Percentiles rank a stretch among this genome's conserved stretches.
These are phyloP conservation scores for Globisporangium mamillatum DNA, from an alignment of 352 stramenopile species.

Conservation along the genomic window DNA sequence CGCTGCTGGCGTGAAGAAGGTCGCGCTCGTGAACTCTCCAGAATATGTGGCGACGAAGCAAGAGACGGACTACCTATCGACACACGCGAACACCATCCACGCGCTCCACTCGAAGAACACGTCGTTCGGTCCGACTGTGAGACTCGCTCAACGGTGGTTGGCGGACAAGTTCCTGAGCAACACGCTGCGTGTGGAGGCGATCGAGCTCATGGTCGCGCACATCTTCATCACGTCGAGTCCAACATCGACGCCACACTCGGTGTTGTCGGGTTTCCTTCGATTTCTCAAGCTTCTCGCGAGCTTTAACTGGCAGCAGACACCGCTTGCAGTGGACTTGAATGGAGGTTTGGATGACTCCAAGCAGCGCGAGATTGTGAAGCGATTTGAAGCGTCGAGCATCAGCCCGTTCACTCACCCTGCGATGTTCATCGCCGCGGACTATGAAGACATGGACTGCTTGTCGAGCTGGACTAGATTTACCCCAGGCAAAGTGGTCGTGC, in stretches of 20 bases:
- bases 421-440: constrained; percentile 78
- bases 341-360: constrained; percentile 51
- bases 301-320: constrained; percentile 72
- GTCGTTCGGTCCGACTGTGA: constrained; percentile 75
- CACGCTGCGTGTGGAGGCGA: constrained; percentile 54
- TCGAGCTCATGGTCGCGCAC: constrained; percentile 80
- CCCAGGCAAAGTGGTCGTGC: constrained; percentile 58
- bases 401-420: constrained; percentile 53
- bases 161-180: constrained; percentile 79
- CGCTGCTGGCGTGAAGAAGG: constrained; percentile 48
- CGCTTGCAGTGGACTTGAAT: constrained; percentile 77
- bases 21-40: constrained; percentile 54
- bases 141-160: constrained; percentile 80
- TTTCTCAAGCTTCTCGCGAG: constrained; percentile 71
- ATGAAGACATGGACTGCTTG: constrained; percentile 75
- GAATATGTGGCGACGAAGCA: constrained; percentile 65
- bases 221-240: constrained; percentile 56
- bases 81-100: constrained; percentile 72
- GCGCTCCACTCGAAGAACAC: constrained; percentile 77
- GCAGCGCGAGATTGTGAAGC: constrained; percentile 66
- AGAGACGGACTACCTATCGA: constrained; percentile 55
- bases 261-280: constrained; percentile 76
- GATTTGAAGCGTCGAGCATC: constrained; percentile 71
- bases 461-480: constrained; percentile 79
- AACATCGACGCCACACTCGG: constrained; percentile 59